phyloP scores from a whole-genome alignment of 164 flowering plant genomes.

The Umbilicus rupestris region DNA sequence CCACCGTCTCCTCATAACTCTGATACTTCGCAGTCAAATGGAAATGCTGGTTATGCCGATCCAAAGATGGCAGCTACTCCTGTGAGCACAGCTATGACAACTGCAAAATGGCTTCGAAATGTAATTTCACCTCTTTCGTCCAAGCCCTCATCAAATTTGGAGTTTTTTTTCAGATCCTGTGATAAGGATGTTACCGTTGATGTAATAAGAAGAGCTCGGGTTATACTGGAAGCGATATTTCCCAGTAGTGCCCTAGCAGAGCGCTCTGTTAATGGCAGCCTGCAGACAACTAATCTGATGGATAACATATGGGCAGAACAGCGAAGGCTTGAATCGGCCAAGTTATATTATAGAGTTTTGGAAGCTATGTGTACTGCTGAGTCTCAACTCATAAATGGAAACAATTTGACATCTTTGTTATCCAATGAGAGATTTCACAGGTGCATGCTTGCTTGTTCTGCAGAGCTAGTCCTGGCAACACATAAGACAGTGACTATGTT shows the following conservation, averaged over 20 bases:
- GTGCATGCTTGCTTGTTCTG: constrained; percentile 99
- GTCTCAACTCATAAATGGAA: constrained; percentile 59
- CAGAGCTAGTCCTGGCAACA: constrained; percentile 90
- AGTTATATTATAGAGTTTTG: constrained; percentile 81
- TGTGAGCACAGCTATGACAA: constrained; percentile 95
- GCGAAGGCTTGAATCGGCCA: constrained; percentile 73
- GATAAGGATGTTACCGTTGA: constrained; percentile 70
- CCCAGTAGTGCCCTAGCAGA: constrained; percentile 66
- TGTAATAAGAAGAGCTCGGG: constrained; percentile 62
- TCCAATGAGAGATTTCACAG: constrained; percentile 97
- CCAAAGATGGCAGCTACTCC: constrained; percentile 65
- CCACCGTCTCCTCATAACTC: constrained; percentile 69
- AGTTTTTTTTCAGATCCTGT: constrained; percentile 57
- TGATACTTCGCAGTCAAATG: constrained; percentile 49
- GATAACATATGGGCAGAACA: constrained; percentile 96
- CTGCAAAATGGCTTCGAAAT: constrained; percentile 94
- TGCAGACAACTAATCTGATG: constrained; percentile 62
- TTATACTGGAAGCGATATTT: constrained; percentile 90
- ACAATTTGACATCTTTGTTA: constrained; percentile 74
- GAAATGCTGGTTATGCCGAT: constrained; percentile 32
- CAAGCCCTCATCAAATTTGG: constrained; percentile 69
- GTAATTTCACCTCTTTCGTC: constrained; percentile 77
- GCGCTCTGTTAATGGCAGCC: constrained; percentile 37
- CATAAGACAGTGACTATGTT: constrained; percentile 90
- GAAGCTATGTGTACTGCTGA: constrained; percentile 94